phyloP scores from a whole-genome alignment of 495 filamentous ascomycete species.

The Cenococcum geophilum region DNA sequence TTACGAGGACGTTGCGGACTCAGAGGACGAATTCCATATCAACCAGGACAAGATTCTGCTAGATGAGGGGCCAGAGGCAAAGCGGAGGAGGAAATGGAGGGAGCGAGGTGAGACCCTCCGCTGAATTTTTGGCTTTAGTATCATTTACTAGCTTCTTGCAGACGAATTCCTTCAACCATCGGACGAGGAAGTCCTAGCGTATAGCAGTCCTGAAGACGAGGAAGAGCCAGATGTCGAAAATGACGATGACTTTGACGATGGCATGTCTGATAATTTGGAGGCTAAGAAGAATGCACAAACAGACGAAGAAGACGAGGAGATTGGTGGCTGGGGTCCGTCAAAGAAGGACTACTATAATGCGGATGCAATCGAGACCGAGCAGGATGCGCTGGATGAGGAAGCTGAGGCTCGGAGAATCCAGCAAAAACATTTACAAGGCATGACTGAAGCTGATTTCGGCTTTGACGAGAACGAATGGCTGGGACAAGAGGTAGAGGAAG shows the following conservation, averaged over 20 bases:
- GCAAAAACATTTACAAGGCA: constrained; percentile 76
- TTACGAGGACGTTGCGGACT: constrained; percentile 83
- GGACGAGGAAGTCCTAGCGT: constrained; percentile 82
- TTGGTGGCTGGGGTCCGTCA: constrained; percentile 80
- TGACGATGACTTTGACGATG: constrained; percentile 41
- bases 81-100: constrained; percentile 60
- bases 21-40: constrained; percentile 84
- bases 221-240: constrained; percentile 43
- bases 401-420: constrained; percentile 79
- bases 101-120: constrained; percentile 50
- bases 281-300: constrained; percentile 31
- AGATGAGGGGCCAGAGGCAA: constrained; percentile 70
- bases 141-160: constrained; percentile 28
- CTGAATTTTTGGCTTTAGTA: neutral
- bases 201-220: constrained; percentile 50
- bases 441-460: constrained; percentile 85
- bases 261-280: constrained; percentile 41
- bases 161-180: constrained; percentile 60
- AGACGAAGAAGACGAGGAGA: constrained; percentile 56
- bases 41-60: constrained; percentile 79
- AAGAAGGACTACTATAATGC: constrained; percentile 90
- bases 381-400: constrained; percentile 88
- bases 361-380: constrained; percentile 82
- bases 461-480: constrained; percentile 87
- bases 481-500: constrained; percentile 45